A percentile compares a stretch with the other conserved stretches of the same genome.
These are phyloP conservation scores for Umbelopsis isabellina DNA, from an alignment of 192 early-diverging fungal species.

Conservation along the genomic window DNA sequence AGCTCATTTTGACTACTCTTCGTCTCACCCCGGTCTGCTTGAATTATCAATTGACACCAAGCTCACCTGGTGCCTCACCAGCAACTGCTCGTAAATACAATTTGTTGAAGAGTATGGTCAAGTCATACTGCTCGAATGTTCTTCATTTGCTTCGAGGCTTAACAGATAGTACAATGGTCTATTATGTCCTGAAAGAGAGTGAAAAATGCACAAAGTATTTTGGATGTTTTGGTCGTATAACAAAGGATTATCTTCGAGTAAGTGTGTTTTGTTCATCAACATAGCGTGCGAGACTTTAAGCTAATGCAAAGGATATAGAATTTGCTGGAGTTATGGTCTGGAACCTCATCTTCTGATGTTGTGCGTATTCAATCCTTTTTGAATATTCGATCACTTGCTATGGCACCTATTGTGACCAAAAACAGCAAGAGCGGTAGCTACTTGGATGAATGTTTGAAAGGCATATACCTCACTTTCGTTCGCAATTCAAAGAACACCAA, in stretches of 20 bases:
- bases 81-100: conserved; percentile 66
- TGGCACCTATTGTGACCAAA: conserved; percentile 33
- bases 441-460: conserved; percentile 76
- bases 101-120: conserved; percentile 73
- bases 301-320: background rate
- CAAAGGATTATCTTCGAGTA: conserved; percentile 85
- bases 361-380: conserved; percentile 85
- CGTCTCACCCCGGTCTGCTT: conserved; percentile 72
- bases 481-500: conserved; percentile 77
- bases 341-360: conserved; percentile 61
- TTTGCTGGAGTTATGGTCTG: conserved; percentile 56
- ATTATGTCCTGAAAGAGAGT: conserved; percentile 82
- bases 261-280: background rate
- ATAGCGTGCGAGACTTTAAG: background rate
- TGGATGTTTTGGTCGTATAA: conserved; percentile 77
- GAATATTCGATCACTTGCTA: conserved; percentile 75
- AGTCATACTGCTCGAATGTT: conserved; percentile 79
- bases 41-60: conserved; percentile 61
- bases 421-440: conserved; percentile 46
- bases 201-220: conserved; percentile 78
- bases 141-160: conserved; percentile 79
- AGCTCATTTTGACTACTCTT: conserved; percentile 74
- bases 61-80: conserved; percentile 35
- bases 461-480: conserved; percentile 82
- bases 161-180: conserved; percentile 84